phyloP scores from a whole-genome alignment of 768 basidiomycete species.

The Tylopilus cervinicoccineus region DNA sequence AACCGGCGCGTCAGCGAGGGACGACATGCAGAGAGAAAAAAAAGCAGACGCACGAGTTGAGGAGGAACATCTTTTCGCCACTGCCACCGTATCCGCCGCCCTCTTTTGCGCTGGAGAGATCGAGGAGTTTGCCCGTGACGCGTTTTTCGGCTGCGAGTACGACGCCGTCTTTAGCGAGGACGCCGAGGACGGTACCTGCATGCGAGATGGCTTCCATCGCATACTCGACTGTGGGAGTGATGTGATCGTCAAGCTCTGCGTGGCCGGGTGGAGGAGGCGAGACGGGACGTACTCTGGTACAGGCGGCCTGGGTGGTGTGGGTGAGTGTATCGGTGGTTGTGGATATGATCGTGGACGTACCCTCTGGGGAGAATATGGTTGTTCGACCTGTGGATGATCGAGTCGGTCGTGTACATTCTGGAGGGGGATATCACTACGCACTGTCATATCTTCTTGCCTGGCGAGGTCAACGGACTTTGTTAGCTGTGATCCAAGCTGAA shows the following conservation, averaged over 20 bases:
- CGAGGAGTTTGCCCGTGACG: constrained; percentile 95
- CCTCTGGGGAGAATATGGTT: constrained; percentile 99
- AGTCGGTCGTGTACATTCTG: constrained; percentile 14
- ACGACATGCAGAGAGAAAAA: background rate
- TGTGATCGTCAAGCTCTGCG: constrained; percentile 3
- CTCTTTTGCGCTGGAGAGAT: constrained; percentile 80
- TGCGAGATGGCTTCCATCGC: constrained; percentile 99
- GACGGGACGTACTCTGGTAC: constrained; percentile 76
- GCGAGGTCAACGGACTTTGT: background rate
- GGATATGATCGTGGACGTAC: constrained; percentile 38
- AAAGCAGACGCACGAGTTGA: constrained; percentile 69
- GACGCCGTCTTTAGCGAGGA: constrained; percentile 86
- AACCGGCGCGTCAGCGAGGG: constrained; percentile 1
- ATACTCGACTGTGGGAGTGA: constrained; percentile 90
- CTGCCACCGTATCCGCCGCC: constrained; percentile 86
- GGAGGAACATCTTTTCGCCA: constrained; percentile 95
- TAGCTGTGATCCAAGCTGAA: background rate
- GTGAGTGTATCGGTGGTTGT: constrained; percentile 11
- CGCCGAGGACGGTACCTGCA: constrained; percentile 90
- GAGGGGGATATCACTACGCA: constrained; percentile 40
- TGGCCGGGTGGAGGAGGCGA: background rate
- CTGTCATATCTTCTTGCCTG: constrained; percentile 93
- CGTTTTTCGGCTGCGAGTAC: constrained; percentile 96
- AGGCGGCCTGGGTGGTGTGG: constrained; percentile 65
- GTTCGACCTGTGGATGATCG: constrained; percentile 66